Conservation (phyloP, 345 rosid species). For the Brassica carinata region DNA sequence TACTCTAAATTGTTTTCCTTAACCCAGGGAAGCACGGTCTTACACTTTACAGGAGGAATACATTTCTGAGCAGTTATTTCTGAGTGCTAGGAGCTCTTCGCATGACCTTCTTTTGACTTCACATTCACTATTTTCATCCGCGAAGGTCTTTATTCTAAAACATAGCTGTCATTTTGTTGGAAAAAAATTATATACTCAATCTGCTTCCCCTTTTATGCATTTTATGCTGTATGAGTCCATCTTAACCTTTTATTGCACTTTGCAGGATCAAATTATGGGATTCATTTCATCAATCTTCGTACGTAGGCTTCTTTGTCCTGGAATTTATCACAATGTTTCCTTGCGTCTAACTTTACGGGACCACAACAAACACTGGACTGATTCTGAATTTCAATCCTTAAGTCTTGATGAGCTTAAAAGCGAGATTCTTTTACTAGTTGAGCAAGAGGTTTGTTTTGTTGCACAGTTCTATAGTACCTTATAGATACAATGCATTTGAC, state of each 20-base stretch:
- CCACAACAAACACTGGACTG: conserved; percentile 76
- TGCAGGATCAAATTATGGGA: conserved; percentile 76
- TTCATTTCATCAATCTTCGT: conserved; percentile 81
- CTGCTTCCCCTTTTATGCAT: conserved; percentile 22
- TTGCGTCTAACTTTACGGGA: conserved; percentile 73
- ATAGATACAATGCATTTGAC: conserved; percentile 19
- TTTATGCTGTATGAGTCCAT: neutral
- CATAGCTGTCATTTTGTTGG: conserved; percentile 16
- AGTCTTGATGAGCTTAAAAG: conserved; percentile 77
- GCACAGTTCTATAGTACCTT: neutral
- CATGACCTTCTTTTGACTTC: conserved; percentile 74
- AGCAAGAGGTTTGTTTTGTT: conserved; percentile 64
- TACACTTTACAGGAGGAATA: conserved; percentile 83
- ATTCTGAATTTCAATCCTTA: conserved; percentile 77
- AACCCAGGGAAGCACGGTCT: conserved; percentile 65
- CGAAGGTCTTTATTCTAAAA: conserved; percentile 56
- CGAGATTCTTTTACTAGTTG: conserved; percentile 76
- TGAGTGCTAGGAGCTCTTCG: conserved; percentile 63
- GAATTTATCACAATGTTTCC: conserved; percentile 60
- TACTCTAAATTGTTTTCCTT: conserved; percentile 24
- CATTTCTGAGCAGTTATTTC: conserved; percentile 86
- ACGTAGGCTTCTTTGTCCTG: conserved; percentile 82
- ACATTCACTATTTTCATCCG: conserved; percentile 60
- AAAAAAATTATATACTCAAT: neutral
- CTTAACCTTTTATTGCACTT: conserved; percentile 27